Percentiles rank a stretch among this genome's conserved stretches.
Evolutionary conservation across 2,329 filamentous ascomycete species (phyloP).

Genomic region (Xylariales sp.): DNA sequence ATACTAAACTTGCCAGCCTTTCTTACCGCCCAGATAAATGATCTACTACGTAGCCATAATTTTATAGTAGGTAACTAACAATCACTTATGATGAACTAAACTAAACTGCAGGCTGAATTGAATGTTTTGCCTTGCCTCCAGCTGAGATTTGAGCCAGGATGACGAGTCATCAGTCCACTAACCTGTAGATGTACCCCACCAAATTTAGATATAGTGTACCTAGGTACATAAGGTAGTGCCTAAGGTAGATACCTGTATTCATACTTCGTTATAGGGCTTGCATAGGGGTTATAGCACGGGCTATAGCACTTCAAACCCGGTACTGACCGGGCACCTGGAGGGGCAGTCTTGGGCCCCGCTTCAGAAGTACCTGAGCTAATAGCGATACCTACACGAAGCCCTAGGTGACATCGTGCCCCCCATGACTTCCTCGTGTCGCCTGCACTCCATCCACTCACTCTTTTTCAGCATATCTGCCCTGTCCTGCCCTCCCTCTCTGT

Average conservation of each 20-base stretch:
- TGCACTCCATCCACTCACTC: constrained; percentile 14
- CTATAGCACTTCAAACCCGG: background rate
- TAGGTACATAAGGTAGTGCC: too few relatives aligned
- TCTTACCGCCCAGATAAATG: too few relatives aligned
- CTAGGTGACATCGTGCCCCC: constrained; percentile 25
- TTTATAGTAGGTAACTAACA: too few relatives aligned
- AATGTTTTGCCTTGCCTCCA: constrained; percentile 3
- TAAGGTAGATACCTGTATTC: background rate
- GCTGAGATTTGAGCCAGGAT: constrained; percentile 4
- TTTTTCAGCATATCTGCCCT: constrained; percentile 20
- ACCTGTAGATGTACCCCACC: constrained; percentile 1
- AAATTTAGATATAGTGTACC: background rate
- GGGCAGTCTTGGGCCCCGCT: constrained; percentile 10
- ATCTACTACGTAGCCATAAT: too few relatives aligned
- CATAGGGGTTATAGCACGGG: constrained; percentile 6
- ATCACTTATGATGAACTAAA: too few relatives aligned
- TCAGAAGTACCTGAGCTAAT: constrained; percentile 13
- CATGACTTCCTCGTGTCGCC: constrained; percentile 10
- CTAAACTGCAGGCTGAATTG: background rate
- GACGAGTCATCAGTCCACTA: background rate
- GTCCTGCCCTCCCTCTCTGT: constrained; percentile 22
- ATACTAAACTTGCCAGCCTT: too few relatives aligned
- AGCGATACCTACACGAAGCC: constrained; percentile 23
- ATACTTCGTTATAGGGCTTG: background rate
- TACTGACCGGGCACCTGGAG: background rate